A percentile compares a stretch with the other conserved stretches of the same genome.
These are phyloP conservation scores for Aureobasidium sp. DNA, from an alignment of 2,329 filamentous ascomycete species.

Conservation along the genomic window DNA sequence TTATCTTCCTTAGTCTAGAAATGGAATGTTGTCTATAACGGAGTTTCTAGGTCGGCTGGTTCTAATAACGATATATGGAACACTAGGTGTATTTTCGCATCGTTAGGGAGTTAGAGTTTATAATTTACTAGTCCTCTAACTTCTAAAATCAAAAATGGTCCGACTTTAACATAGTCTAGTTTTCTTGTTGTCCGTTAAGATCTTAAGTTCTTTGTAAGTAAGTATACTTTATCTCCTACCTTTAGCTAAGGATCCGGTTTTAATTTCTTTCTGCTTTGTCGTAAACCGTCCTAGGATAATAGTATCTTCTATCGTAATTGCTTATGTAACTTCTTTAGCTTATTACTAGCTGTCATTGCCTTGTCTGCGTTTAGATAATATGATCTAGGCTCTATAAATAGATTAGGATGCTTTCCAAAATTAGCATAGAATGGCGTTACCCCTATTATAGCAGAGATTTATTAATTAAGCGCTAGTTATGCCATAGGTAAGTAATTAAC, in stretches of 20 bases:
- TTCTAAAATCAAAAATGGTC: conserved; percentile 15
- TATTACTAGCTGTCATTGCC: neutral
- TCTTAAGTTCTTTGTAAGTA: conserved; percentile 13
- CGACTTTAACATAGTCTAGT: conserved; percentile 14
- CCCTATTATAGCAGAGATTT: conserved; percentile 13
- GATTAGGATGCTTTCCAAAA: conserved; percentile 11
- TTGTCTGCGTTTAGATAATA: conserved; percentile 4
- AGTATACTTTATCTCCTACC: conserved; percentile 16
- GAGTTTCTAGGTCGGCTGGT: conserved; percentile 1
- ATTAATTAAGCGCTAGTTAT: conserved; percentile 20
- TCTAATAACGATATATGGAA: conserved; percentile 2
- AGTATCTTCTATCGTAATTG: conserved; percentile 3
- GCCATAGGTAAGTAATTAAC: conserved; percentile 16
- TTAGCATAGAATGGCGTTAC: conserved; percentile 18
- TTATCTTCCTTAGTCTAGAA: neutral
- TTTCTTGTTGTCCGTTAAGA: conserved; percentile 13
- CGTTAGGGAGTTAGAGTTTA: conserved; percentile 2
- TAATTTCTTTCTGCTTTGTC: neutral
- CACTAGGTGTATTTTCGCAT: neutral
- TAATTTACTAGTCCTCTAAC: conserved; percentile 6
- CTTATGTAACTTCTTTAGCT: conserved; percentile 8
- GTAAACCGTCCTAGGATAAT: conserved; percentile 4
- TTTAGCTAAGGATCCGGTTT: conserved; percentile 13
- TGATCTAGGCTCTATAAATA: neutral
- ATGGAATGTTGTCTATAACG: conserved; percentile 5